Evolutionary conservation across 2,329 filamentous ascomycete genomes (phyloP).

Genomic region (Diplocarpon rosae): DNA sequence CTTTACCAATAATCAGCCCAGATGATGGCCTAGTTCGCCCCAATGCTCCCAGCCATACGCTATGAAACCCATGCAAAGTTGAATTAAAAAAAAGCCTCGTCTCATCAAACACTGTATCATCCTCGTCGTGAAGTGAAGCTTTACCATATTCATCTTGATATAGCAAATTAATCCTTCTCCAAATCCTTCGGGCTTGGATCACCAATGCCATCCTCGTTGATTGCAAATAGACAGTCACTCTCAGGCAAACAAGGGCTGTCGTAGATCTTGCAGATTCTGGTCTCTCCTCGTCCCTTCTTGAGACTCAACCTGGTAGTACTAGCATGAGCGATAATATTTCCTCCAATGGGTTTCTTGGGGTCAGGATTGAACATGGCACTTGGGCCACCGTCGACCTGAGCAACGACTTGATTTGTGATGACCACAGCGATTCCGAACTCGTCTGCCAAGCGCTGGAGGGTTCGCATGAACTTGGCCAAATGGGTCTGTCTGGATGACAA

Average conservation of each 20-base stretch:
- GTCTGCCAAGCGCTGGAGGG: conserved; percentile 64
- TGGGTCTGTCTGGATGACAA: conserved; percentile 88
- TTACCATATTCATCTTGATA: background rate
- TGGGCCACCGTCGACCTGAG: conserved; percentile 92
- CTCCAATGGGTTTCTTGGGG: conserved; percentile 97
- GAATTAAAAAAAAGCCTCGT: conserved; percentile 10
- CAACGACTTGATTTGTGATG: conserved; percentile 97
- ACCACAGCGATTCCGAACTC: conserved; percentile 95
- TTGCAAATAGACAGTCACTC: conserved; percentile 92
- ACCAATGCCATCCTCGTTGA: conserved; percentile 92
- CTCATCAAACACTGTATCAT: conserved; percentile 2
- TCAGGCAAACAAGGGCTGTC: conserved; percentile 95
- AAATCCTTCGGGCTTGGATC: conserved; percentile 92
- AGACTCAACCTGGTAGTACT: conserved; percentile 89
- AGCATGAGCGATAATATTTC: conserved; percentile 97
- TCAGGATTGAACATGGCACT: conserved; percentile 99
- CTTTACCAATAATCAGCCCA: conserved; percentile 4
- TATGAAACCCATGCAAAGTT: conserved; percentile 13
- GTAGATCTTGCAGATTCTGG: conserved; percentile 97
- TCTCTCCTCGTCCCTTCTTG: conserved; percentile 93
- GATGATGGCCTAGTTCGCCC: conserved; percentile 1
- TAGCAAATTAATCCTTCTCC: conserved; percentile 54
- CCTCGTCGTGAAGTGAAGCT: background rate
- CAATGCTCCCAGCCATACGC: conserved; percentile 14
- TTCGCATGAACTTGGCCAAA: conserved; percentile 80